A percentile compares a stretch with the other conserved stretches of the same genome.
phyloP scores from a whole-genome alignment of 1,284 basidiomycete genomes.

The Apiotrichum sp. region DNA sequence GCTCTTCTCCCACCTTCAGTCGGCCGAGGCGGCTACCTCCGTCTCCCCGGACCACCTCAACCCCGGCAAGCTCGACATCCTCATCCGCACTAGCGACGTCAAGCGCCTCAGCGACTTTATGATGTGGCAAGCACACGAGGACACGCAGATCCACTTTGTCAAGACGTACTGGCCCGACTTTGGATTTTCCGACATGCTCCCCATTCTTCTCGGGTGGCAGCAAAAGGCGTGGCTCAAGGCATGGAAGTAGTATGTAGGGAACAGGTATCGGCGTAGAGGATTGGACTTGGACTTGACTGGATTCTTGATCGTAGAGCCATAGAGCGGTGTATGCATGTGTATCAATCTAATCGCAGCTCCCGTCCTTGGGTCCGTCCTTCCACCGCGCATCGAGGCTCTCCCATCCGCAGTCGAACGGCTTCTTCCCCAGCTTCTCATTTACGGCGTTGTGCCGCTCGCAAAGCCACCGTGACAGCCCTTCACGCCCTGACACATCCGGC shows the following conservation, averaged over 20 bases:
- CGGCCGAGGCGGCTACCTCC: slow-evolving; percentile 7
- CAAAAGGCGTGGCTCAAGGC: slow-evolving; percentile 54
- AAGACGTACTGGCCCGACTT: slow-evolving; percentile 92
- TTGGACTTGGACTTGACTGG: too few relatives aligned
- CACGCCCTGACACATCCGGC: slow-evolving; percentile 66
- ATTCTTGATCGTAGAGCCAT: background rate
- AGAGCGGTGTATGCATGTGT: slow-evolving; percentile 11
- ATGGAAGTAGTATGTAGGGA: too few relatives aligned
- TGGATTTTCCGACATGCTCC: slow-evolving; percentile 76
- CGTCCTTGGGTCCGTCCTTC: slow-evolving; percentile 82
- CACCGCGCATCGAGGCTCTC: slow-evolving; percentile 71
- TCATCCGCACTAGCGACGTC: slow-evolving; percentile 88
- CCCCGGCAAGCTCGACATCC: slow-evolving; percentile 61
- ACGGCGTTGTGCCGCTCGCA: slow-evolving; percentile 89
- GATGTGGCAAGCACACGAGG: slow-evolving; percentile 74
- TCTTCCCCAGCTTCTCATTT: slow-evolving; percentile 77
- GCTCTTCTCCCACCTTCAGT: slow-evolving; percentile 11
- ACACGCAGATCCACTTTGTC: slow-evolving; percentile 89
- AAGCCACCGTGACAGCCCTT: slow-evolving; percentile 71
- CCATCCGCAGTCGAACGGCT: slow-evolving; percentile 65
- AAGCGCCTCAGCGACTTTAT: slow-evolving; percentile 85
- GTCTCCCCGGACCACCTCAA: slow-evolving; percentile 1
- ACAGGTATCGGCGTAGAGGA: too few relatives aligned
- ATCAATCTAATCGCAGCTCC: slow-evolving; percentile 64
- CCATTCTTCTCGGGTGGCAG: slow-evolving; percentile 80